Evolutionary conservation across 345 rosid species (phyloP).

Genomic region (Populus tremula): DNA sequence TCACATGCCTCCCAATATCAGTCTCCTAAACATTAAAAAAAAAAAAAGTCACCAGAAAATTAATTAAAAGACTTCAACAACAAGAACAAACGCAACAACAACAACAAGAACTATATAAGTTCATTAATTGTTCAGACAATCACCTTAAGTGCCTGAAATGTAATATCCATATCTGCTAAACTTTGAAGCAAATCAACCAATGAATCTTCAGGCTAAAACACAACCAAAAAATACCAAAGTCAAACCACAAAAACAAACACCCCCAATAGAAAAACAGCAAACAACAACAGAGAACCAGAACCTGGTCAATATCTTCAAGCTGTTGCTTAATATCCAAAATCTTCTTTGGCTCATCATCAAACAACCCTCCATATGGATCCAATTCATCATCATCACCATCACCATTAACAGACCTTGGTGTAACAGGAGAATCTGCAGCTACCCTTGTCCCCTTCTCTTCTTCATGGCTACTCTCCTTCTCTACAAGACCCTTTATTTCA

Average conservation of each 20-base stretch:
- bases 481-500: constrained; percentile 13
- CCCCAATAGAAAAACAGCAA: background rate
- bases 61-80: background rate
- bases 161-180: constrained; percentile 92
- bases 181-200: constrained; percentile 88
- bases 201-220: constrained; percentile 72
- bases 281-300: constrained; percentile 16
- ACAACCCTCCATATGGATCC: constrained; percentile 86
- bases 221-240: constrained; percentile 8
- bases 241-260: constrained; percentile 4
- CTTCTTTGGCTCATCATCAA: constrained; percentile 88
- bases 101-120: background rate
- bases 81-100: background rate
- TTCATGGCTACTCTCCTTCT: constrained; percentile 33
- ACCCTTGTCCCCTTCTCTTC: constrained; percentile 14
- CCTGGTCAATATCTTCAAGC: constrained; percentile 94
- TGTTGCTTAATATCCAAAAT: constrained; percentile 76
- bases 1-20: constrained; percentile 76
- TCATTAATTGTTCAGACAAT: background rate
- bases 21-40: constrained; percentile 45
- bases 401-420: constrained; percentile 44
- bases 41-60: background rate
- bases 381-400: constrained; percentile 24
- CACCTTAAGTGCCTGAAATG: constrained; percentile 90
- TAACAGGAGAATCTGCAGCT: constrained; percentile 40